Percentiles rank a stretch among this genome's conserved stretches.
Conservation (phyloP, 2,329 filamentous ascomycete species). For the Ascochyta rabiei region DNA sequence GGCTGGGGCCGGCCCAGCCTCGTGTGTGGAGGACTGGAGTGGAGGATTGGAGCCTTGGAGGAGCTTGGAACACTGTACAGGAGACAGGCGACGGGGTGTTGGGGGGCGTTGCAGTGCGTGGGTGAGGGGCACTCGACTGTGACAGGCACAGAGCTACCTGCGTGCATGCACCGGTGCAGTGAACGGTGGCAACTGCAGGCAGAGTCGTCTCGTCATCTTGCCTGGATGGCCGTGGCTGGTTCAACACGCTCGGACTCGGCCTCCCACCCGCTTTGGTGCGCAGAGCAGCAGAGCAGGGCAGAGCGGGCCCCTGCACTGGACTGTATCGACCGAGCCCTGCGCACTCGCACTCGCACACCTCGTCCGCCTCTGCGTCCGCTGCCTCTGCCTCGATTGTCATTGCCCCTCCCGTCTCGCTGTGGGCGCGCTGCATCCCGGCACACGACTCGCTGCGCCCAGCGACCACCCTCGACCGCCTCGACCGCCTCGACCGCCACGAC, state of each 20-base stretch:
- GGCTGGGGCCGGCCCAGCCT: constrained; percentile 5
- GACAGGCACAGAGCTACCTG: not conserved
- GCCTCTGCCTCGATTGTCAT: constrained; percentile 10
- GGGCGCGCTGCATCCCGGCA: constrained; percentile 5
- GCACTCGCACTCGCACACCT: constrained; percentile 1
- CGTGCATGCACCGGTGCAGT: too few relatives aligned
- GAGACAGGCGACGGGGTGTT: constrained; percentile 7
- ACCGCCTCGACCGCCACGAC: too few relatives aligned
- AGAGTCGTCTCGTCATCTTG: not conserved
- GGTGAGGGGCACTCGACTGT: not conserved
- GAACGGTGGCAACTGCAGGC: not conserved
- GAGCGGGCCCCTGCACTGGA: constrained; percentile 2
- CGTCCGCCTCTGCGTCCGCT: constrained; percentile 10
- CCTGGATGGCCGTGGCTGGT: constrained; percentile 9
- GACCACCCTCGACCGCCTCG: not conserved
- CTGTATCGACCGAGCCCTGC: not conserved
- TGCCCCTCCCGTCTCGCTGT: constrained; percentile 16
- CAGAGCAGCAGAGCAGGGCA: not conserved
- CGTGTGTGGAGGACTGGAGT: not conserved
- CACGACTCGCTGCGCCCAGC: constrained; percentile 8
- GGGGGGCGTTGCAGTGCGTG: not conserved
- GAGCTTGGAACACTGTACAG: constrained; percentile 10
- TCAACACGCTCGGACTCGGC: constrained; percentile 18
- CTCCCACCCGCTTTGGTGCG: not conserved
- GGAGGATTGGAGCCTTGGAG: too few relatives aligned